Percentiles rank a stretch among this genome's conserved stretches.
These are phyloP conservation scores for Xylaria scruposa DNA, from an alignment of 495 filamentous ascomycete genomes.

Conservation along the genomic window DNA sequence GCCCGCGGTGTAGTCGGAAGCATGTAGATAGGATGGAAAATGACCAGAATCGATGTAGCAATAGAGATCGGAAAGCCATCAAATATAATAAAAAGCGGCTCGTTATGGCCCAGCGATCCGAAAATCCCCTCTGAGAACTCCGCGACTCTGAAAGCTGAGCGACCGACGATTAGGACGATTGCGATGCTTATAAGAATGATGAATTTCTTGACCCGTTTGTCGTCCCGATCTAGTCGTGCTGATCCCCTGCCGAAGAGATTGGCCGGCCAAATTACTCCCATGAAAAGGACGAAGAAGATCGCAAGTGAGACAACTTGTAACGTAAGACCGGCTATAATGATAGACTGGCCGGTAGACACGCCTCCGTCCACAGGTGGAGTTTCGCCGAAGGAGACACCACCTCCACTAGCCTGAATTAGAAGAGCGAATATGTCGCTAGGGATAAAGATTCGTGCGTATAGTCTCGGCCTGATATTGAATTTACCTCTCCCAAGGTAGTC, in stretches of 20 bases:
- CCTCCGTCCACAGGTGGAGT: slow-evolving; percentile 5
- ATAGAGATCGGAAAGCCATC: slow-evolving; percentile 24
- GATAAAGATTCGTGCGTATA: slow-evolving; percentile 31
- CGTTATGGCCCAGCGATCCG: slow-evolving; percentile 12
- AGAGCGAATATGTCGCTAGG: slow-evolving; percentile 29
- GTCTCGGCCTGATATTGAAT: slow-evolving; percentile 27
- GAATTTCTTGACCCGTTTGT: slow-evolving; percentile 14
- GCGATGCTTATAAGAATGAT: slow-evolving; percentile 9
- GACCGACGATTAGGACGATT: slow-evolving; percentile 21
- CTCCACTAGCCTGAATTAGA: slow-evolving; percentile 25
- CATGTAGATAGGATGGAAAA: slow-evolving; percentile 21
- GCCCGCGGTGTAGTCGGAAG: slow-evolving; percentile 13
- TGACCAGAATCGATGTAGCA: slow-evolving; percentile 20
- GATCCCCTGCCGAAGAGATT: slow-evolving; percentile 8
- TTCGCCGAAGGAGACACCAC: slow-evolving; percentile 24
- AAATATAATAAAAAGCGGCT: slow-evolving; percentile 22
- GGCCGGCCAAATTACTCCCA: slow-evolving; percentile 16
- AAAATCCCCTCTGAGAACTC: slow-evolving; percentile 22
- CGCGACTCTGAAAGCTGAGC: slow-evolving; percentile 14
- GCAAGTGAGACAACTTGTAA: slow-evolving; percentile 27
- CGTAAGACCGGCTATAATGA: slow-evolving; percentile 25
- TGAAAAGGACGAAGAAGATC: slow-evolving; percentile 23
- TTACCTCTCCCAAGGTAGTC: slow-evolving; percentile 26
- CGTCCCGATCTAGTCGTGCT: neutral
- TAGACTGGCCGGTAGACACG: slow-evolving; percentile 16